phyloP scores from a whole-genome alignment of 805 yeast species.

The Saccharomycopsis olivae region DNA sequence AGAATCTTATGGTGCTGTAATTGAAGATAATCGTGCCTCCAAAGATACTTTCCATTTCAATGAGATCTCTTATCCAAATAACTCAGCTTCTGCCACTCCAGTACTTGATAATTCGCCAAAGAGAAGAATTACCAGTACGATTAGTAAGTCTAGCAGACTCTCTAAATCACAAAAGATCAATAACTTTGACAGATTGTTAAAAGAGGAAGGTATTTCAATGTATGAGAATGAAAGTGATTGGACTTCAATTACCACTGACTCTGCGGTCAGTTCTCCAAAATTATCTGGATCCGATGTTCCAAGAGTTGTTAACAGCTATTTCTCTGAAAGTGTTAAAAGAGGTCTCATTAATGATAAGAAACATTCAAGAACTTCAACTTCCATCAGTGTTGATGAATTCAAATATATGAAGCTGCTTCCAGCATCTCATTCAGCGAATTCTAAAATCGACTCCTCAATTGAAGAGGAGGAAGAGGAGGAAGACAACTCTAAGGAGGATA shows the following conservation, averaged over 20 bases:
- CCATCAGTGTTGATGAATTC: too few relatives aligned
- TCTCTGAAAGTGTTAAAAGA: too few relatives aligned
- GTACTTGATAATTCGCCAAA: neutral
- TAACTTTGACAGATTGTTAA: slow-evolving; percentile 8
- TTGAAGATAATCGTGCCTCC: neutral
- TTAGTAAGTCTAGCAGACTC: slow-evolving; percentile 5
- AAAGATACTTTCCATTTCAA: slow-evolving; percentile 6
- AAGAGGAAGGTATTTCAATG: neutral
- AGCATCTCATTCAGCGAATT: too few relatives aligned
- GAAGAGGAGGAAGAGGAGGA: too few relatives aligned
- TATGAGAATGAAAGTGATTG: slow-evolving; percentile 16
- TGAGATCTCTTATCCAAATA: slow-evolving; percentile 1
- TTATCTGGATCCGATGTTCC: too few relatives aligned
- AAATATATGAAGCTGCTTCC: too few relatives aligned
- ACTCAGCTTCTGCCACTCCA: neutral
- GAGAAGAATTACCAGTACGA: neutral
- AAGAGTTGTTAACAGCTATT: too few relatives aligned
- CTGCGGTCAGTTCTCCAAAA: neutral
- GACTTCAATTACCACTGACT: slow-evolving; percentile 9
- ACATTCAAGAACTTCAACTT: too few relatives aligned
- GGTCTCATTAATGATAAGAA: too few relatives aligned
- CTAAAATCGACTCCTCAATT: too few relatives aligned
- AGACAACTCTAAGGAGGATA: too few relatives aligned
- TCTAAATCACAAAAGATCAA: slow-evolving; percentile 12
- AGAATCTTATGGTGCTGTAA: slow-evolving; percentile 20